Evolutionary conservation across 805 yeast species (phyloP), one percentile per base, ranked within the genome.

Genomic region (Limtongia smithiae): DNA sequence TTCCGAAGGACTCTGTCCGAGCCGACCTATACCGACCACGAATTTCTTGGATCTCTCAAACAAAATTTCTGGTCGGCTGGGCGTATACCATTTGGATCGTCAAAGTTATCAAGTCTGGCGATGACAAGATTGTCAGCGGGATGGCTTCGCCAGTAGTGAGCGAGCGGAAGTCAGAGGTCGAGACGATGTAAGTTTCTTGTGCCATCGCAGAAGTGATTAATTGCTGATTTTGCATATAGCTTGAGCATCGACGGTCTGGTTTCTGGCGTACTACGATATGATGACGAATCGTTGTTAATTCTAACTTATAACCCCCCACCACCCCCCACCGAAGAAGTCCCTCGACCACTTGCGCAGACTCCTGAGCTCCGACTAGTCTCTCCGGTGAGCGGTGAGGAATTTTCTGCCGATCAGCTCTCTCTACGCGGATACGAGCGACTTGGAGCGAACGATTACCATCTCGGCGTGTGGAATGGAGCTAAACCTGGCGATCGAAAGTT

Each of bases 21-120:
- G 81, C 94, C 2, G 96, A 88, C 57, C 66, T 90, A 32, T 87
- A 83, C 60, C 82, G 93, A 81, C 97, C 97, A 0, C 76, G 85
- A 41, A 76, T 85, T 2, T 79, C 79, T 48, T 74, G 75, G 46
- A 80, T 82, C 0, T 94, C 82, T 59, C 68, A 74, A 2, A 84
- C 83, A 61, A 66, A 85, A 52, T 70, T 88, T 9, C 66, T 85
- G 1, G 74, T 93, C 22, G 95, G 90, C 0, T 93, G 97, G 97
- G 85, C 80, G 2, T 75, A 79, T 53, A 77, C 81, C 55, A 71
- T 91, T 2, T 90, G 95, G 94, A 69, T 76, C 18, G 67, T 88
- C 32, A 73, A 80, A 30, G 59, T 55, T 8, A 49, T 49, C 27
- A 43, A 48, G 39, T 47, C 53, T n/a, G 50, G 48, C 21, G 50